A percentile compares a stretch with the other conserved stretches of the same genome.
Conservation (phyloP, 2,329 filamentous ascomycete species). For the Colletotrichum sp. region DNA sequence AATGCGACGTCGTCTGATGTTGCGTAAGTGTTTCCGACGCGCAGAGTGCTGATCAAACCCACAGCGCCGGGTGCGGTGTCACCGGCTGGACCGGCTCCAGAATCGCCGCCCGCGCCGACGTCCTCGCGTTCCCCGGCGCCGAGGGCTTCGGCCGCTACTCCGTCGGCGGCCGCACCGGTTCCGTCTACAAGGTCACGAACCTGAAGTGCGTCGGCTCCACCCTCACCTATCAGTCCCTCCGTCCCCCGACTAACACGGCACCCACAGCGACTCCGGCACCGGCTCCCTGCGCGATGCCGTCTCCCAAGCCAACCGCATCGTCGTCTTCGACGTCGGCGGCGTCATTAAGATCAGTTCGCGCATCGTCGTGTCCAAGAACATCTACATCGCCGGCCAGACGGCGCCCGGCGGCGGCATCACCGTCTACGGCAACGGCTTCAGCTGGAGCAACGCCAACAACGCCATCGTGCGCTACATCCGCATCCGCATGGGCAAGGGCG, state of each 20-base stretch:
- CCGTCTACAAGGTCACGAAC: slow-evolving; percentile 54
- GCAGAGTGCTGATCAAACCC: not conserved
- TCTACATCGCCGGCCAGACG: slow-evolving; percentile 56
- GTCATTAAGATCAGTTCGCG: slow-evolving; percentile 52
- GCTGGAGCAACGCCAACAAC: slow-evolving; percentile 56
- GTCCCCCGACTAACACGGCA: not conserved
- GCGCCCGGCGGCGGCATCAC: slow-evolving; percentile 54
- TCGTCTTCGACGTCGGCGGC: slow-evolving; percentile 55
- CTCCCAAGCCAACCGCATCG: slow-evolving; percentile 49
- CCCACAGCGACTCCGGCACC: slow-evolving; percentile 44
- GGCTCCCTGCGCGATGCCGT: slow-evolving; percentile 58
- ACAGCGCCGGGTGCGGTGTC: not conserved
- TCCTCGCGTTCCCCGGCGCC: slow-evolving; percentile 53
- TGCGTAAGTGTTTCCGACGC: not conserved
- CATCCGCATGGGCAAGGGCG: slow-evolving; percentile 57
- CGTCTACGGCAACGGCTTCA: slow-evolving; percentile 59
- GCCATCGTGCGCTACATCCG: slow-evolving; percentile 60
- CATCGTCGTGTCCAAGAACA: slow-evolving; percentile 50
- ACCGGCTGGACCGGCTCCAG: slow-evolving; percentile 1
- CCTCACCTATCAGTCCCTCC: not conserved
- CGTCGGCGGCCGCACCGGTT: slow-evolving; percentile 49
- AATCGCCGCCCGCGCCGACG: slow-evolving; percentile 1
- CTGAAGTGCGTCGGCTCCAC: slow-evolving; percentile 33
- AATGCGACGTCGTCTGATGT: not conserved
- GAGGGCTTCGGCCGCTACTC: slow-evolving; percentile 54